These are phyloP conservation scores for Fonsecaea nubica DNA, from an alignment of 2,329 filamentous ascomycete genomes.

Conservation along the genomic window DNA sequence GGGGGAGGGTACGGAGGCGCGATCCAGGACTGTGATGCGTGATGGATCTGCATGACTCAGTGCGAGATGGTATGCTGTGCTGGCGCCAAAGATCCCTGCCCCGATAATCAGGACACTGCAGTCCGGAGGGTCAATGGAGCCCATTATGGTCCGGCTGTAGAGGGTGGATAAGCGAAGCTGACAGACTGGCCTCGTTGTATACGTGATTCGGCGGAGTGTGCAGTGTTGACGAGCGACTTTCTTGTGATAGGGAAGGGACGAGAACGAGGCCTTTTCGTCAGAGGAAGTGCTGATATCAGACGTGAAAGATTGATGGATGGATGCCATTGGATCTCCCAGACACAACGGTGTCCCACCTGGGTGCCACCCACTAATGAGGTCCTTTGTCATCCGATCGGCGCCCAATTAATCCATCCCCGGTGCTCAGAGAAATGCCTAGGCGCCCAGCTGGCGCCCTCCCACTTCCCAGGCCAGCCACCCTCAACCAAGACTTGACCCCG, in stretches of 20 bases:
- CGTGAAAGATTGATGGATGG: not conserved
- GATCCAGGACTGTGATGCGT: conserved; percentile 64
- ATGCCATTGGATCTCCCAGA: not conserved
- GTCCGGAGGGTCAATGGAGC: not conserved
- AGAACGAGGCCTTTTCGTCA: not conserved
- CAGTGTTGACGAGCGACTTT: not conserved
- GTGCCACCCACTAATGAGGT: not conserved
- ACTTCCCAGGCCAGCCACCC: not conserved
- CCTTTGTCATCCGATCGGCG: not conserved
- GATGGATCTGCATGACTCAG: conserved; percentile 45
- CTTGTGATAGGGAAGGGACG: not conserved
- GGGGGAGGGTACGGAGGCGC: conserved; percentile 57
- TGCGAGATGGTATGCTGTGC: conserved; percentile 69
- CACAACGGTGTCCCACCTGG: not conserved
- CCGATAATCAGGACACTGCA: conserved; percentile 61
- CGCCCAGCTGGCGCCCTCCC: not conserved
- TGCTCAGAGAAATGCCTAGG: not conserved
- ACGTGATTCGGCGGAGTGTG: not conserved
- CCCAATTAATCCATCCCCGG: not conserved
- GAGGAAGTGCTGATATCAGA: not conserved
- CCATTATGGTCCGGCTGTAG: conserved; percentile 11
- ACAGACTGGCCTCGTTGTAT: not conserved
- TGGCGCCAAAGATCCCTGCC: conserved; percentile 70
- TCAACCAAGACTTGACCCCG: not conserved
- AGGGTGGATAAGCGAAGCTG: not conserved